Base-by-base conservation (phyloP, 2,329 filamentous ascomycete genomes). In the Epichloe brachyelytri region DNA sequence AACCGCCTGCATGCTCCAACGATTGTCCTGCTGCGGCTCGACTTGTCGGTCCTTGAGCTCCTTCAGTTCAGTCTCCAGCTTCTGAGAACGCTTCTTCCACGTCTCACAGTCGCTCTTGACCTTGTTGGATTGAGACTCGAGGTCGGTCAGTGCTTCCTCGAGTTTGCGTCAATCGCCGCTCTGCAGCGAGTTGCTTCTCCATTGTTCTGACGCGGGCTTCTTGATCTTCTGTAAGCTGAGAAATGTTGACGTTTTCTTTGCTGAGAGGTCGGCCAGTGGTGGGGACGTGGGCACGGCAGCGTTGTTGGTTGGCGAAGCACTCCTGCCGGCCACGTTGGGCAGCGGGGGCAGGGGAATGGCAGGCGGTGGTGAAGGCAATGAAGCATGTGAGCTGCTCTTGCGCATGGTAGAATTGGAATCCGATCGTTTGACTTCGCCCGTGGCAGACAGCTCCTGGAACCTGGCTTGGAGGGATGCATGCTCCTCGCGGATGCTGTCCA, bases 111-210 rank as follows among this genome's bases (percentile, higher is more conserved):
- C 93, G 2, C 81, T 74, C 74, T 94, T 95, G 67, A 91, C 83
- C 74, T 91, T 91, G 68, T 91, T 94, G 61, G 86, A 89, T 60
- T 94, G 89, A 51, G 82, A 80, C 70, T 98, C 93, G 38, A 98
- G 80, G 61, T 98, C 93, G 2, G 88, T 91, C 33, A 98, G 80
- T 6, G 93, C 93, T 69, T 97, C 91, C 67, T 98, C 93, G 39
- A 98, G 78, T 97, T 46, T 88, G 85, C 0, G 91, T 98, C 53
- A 98, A 82, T 67, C 97, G 91, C 65, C 95, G 95, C 74, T 98
- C 93, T 3, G 93, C 93, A 57, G 86, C 85, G 22, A 98, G 78
- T 63, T 97, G 89, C 73, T 96, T 97, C 74, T 98, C 91, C 56
- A 98, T 95, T 6, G 88, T 94, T 54, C 86, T 84, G 63, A 98